Conservation (phyloP, 2,329 filamentous ascomycete species). For the Curvularia verruculosa region DNA sequence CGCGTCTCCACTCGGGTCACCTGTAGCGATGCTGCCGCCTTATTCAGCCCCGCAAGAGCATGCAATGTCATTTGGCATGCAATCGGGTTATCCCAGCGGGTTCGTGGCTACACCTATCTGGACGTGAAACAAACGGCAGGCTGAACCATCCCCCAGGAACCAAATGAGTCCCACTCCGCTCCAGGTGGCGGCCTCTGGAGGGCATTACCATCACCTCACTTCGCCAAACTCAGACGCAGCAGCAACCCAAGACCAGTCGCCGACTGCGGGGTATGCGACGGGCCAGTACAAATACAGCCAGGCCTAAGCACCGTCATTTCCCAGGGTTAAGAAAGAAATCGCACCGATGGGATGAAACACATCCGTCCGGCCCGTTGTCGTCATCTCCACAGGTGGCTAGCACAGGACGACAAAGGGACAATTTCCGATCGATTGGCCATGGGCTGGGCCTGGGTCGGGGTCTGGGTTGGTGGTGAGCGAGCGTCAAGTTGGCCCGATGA, state of each 20-base stretch:
- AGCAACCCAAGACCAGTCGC: slow-evolving; percentile 23
- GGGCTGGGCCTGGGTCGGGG: background rate
- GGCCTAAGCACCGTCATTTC: slow-evolving; percentile 14
- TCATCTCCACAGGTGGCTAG: slow-evolving; percentile 5
- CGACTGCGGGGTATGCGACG: slow-evolving; percentile 24
- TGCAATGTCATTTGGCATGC: slow-evolving; percentile 50
- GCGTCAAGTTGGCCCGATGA: slow-evolving; percentile 12
- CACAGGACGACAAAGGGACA: slow-evolving; percentile 1
- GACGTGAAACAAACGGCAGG: slow-evolving; percentile 47
- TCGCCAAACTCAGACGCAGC: slow-evolving; percentile 23
- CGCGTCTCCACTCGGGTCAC: slow-evolving; percentile 47
- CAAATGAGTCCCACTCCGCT: slow-evolving; percentile 41
- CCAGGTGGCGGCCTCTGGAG: slow-evolving; percentile 31
- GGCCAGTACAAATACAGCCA: slow-evolving; percentile 33
- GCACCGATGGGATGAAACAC: slow-evolving; percentile 11
- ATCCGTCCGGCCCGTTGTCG: slow-evolving; percentile 10
- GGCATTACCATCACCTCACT: slow-evolving; percentile 30
- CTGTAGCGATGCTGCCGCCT: slow-evolving; percentile 41
- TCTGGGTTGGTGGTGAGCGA: slow-evolving; percentile 1
- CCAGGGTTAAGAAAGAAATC: slow-evolving; percentile 3
- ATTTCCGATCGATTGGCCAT: slow-evolving; percentile 13
- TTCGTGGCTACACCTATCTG: slow-evolving; percentile 53
- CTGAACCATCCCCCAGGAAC: slow-evolving; percentile 53
- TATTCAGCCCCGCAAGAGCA: slow-evolving; percentile 50
- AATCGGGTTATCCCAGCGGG: slow-evolving; percentile 51